phyloP scores from a whole-genome alignment of 179 eudicot species.

The Patellifolia procumbens region DNA sequence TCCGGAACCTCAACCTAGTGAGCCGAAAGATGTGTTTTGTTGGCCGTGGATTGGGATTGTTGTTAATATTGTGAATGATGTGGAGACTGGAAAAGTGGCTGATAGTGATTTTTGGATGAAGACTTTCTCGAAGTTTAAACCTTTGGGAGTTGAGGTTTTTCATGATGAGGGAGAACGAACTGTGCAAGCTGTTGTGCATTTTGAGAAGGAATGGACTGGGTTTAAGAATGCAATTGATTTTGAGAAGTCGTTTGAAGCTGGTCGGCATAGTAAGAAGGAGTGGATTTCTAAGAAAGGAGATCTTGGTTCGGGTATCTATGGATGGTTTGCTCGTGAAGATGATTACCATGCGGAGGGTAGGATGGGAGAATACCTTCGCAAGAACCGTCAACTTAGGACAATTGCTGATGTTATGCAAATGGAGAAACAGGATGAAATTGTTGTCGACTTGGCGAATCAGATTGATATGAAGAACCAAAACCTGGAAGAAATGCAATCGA shows the following conservation, averaged over 20 bases:
- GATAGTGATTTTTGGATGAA: not conserved
- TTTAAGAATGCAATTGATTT: slow-evolving; percentile 56
- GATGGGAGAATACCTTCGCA: slow-evolving; percentile 53
- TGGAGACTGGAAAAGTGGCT: too few species aligned
- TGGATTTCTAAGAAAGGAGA: slow-evolving; percentile 27
- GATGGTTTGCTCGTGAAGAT: slow-evolving; percentile 64
- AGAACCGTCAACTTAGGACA: slow-evolving; percentile 48
- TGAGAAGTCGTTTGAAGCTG: slow-evolving; percentile 54
- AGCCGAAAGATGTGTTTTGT: not conserved
- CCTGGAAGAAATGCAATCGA: slow-evolving; percentile 43
- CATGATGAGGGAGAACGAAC: slow-evolving; percentile 24
- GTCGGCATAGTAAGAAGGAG: slow-evolving; percentile 52
- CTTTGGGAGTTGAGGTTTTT: not conserved
- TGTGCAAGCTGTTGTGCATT: slow-evolving; percentile 44
- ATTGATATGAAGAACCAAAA: slow-evolving; percentile 47
- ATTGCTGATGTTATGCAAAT: slow-evolving; percentile 41
- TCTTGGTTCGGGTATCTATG: slow-evolving; percentile 44
- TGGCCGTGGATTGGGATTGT: not conserved
- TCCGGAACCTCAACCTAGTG: too few species aligned
- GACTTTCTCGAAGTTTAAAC: not conserved
- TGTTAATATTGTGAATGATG: not conserved
- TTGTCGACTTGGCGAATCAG: slow-evolving; percentile 42
- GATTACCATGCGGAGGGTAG: slow-evolving; percentile 45
- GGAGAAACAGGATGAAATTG: slow-evolving; percentile 40
- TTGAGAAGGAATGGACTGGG: slow-evolving; percentile 59